Conservation (phyloP, 306 rosid genomes). For the Luffa acutangula region DNA sequence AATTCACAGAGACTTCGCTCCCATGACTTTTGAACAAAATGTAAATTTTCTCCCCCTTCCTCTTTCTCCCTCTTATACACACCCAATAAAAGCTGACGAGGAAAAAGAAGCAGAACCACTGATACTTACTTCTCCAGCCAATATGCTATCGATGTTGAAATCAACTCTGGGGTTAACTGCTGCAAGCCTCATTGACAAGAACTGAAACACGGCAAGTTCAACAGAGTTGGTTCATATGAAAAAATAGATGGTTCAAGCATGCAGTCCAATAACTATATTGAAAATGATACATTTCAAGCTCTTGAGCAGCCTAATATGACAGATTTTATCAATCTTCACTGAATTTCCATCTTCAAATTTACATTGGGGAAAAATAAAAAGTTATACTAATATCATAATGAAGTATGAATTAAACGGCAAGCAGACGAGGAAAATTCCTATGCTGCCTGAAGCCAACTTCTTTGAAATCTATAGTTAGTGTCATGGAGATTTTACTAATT, state of each 20-base stretch:
- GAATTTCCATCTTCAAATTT: neutral
- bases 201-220: conserved; percentile 36
- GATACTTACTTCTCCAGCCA: conserved; percentile 68
- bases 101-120: neutral
- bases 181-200: conserved; percentile 92
- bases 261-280: conserved; percentile 1
- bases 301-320: neutral
- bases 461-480: neutral
- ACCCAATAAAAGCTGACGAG: neutral
- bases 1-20: neutral
- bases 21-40: neutral
- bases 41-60: neutral
- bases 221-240: neutral
- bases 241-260: neutral
- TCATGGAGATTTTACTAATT: neutral
- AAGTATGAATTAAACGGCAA: neutral
- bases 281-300: conserved; percentile 10
- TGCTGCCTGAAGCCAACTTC: neutral
- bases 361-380: neutral
- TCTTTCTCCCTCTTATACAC: neutral
- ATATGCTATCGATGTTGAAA: conserved; percentile 60
- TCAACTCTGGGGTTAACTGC: conserved; percentile 82
- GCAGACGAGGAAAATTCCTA: neutral
- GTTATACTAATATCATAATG: neutral
- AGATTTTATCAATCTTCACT: neutral